phyloP scores from a whole-genome alignment of 2,329 filamentous ascomycete genomes.

The Aureobasidium sp. region DNA sequence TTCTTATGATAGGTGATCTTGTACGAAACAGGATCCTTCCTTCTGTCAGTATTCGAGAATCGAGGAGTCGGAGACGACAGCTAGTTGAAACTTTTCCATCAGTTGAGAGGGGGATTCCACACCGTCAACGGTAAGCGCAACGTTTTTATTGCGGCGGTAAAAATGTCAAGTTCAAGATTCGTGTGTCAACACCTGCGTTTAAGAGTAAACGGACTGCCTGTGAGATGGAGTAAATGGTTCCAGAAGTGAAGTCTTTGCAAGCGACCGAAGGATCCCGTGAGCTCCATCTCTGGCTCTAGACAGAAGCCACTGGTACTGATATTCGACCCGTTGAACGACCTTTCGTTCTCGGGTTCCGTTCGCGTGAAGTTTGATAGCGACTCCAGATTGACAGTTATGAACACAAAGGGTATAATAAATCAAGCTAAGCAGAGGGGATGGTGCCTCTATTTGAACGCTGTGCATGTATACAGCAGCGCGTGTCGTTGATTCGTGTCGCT shows the following conservation, averaged over 20 bases:
- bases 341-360: not conserved
- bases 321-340: not conserved
- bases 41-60: not conserved
- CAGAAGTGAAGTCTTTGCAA: not conserved
- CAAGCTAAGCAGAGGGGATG: no score
- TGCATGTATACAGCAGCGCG: no score
- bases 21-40: not conserved
- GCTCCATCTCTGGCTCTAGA: not conserved
- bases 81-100: not conserved
- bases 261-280: not conserved
- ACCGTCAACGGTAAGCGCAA: not conserved
- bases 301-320: not conserved
- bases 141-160: not conserved
- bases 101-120: not conserved
- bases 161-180: not conserved
- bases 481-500: no score
- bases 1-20: not conserved
- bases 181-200: not conserved
- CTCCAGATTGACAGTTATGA: no score
- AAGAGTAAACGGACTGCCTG: no score
- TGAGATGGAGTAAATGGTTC: no score
- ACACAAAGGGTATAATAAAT: no score
- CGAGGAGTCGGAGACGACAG: not conserved
- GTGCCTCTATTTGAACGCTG: no score
- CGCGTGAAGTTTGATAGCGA: not conserved